These are phyloP conservation scores for Phalaenopsis hybrid DNA, from an alignment of 116 monocot species.

Conservation along the genomic window DNA sequence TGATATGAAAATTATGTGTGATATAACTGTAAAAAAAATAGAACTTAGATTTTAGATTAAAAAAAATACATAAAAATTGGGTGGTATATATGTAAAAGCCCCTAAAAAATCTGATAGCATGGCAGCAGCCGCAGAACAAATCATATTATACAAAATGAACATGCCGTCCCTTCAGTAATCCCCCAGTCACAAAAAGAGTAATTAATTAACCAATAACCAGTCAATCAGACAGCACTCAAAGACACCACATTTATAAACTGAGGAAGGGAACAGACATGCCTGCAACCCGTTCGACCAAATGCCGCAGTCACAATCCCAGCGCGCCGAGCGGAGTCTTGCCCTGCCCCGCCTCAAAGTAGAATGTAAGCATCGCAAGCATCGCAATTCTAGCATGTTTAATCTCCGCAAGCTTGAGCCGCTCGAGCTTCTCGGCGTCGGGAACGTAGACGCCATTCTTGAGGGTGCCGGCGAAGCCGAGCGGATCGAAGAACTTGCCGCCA, in stretches of 20 bases:
- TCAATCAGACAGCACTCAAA: too few species aligned
- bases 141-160: not conserved
- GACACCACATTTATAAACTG: too few species aligned
- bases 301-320: too few species aligned
- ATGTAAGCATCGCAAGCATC: constrained; percentile 93
- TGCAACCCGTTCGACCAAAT: not conserved
- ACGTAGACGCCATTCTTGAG: constrained; percentile 60
- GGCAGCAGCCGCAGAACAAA: too few species aligned
- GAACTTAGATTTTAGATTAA: too few species aligned
- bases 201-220: too few species aligned
- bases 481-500: constrained; percentile 97
- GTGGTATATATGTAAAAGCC: too few species aligned
- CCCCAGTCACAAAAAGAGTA: not conserved
- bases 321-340: constrained; percentile 89
- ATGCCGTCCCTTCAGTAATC: not conserved
- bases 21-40: too few species aligned
- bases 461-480: constrained; percentile 62
- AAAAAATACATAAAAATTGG: too few species aligned
- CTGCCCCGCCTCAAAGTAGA: constrained; percentile 98
- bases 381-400: constrained; percentile 92
- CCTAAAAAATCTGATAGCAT: too few species aligned
- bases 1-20: too few species aligned
- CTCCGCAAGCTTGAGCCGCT: constrained; percentile 91
- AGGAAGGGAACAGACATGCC: not conserved
- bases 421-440: constrained; percentile 76